phyloP scores from a whole-genome alignment of 768 basidiomycete genomes.

The Galerina marginata region DNA sequence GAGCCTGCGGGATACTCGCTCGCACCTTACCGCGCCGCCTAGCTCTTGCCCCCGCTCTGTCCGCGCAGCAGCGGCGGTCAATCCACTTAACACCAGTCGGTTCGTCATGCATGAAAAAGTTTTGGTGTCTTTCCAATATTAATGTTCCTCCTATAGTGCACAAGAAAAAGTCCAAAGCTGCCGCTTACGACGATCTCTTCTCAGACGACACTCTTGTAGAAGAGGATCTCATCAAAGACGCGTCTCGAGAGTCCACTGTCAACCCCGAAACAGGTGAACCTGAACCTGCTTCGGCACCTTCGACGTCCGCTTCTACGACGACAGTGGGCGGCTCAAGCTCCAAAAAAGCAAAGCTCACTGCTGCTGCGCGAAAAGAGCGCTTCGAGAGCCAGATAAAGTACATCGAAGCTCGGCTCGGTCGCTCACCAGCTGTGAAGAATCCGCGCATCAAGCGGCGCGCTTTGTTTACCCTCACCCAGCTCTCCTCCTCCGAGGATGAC shows the following conservation, averaged over 20 bases:
- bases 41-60: background rate
- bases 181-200: constrained; percentile 36
- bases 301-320: background rate
- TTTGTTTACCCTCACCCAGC: constrained; percentile 56
- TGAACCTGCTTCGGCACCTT: constrained; percentile 9
- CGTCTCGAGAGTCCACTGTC: background rate
- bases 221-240: constrained; percentile 25
- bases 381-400: constrained; percentile 43
- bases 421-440: constrained; percentile 36
- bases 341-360: constrained; percentile 28
- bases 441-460: constrained; percentile 48
- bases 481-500: constrained; percentile 55
- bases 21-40: background rate
- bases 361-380: constrained; percentile 33
- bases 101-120: constrained; percentile 14
- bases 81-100: constrained; percentile 29
- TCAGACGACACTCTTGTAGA: constrained; percentile 27
- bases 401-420: constrained; percentile 44
- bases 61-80: background rate
- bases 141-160: constrained; percentile 24
- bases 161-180: constrained; percentile 36
- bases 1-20: constrained; percentile 8
- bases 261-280: background rate
- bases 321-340: background rate
- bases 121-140: constrained; percentile 11